Conservation (phyloP, 2,329 filamentous ascomycete species). For the Aspergillus glaucus region DNA sequence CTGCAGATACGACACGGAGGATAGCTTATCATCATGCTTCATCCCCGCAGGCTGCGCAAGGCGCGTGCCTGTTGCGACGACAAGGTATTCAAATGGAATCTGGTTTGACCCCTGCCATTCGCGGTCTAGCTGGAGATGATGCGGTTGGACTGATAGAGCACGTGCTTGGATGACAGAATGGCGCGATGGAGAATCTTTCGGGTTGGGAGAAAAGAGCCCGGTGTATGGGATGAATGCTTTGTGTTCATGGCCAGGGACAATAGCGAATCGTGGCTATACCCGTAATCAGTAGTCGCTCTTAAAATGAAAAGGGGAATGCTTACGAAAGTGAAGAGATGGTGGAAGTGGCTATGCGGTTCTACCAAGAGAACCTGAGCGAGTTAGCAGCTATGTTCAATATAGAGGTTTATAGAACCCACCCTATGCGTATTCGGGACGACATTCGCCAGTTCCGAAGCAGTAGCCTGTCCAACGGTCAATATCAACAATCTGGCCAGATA, state of each 20-base stretch:
- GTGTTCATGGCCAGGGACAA: slow-evolving; percentile 30
- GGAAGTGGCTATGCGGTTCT: slow-evolving; percentile 31
- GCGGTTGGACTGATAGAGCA: slow-evolving; percentile 22
- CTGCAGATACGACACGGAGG: slow-evolving; percentile 28
- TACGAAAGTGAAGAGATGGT: slow-evolving; percentile 32
- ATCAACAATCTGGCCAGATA: not conserved
- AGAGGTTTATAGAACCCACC: slow-evolving; percentile 9
- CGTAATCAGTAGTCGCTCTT: not conserved
- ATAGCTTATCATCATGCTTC: slow-evolving; percentile 26
- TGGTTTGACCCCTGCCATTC: slow-evolving; percentile 28
- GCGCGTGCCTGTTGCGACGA: slow-evolving; percentile 28
- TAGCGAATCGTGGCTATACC: slow-evolving; percentile 26
- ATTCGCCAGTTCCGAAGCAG: slow-evolving; percentile 30
- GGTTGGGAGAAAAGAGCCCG: slow-evolving; percentile 20
- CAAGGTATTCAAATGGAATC: slow-evolving; percentile 28
- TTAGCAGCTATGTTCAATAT: slow-evolving; percentile 1
- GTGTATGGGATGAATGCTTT: slow-evolving; percentile 33
- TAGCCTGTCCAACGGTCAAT: slow-evolving; percentile 16
- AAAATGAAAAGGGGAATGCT: slow-evolving; percentile 1
- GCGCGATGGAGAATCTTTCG: slow-evolving; percentile 11
- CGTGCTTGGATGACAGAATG: slow-evolving; percentile 28
- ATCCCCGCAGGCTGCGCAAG: slow-evolving; percentile 30
- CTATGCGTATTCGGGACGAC: slow-evolving; percentile 29
- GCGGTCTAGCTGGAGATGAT: slow-evolving; percentile 26
- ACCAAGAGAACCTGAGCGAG: slow-evolving; percentile 23